Evolutionary conservation across 148 eudicot genomes (phyloP).

Genomic region (Heliosperma pusillum): DNA sequence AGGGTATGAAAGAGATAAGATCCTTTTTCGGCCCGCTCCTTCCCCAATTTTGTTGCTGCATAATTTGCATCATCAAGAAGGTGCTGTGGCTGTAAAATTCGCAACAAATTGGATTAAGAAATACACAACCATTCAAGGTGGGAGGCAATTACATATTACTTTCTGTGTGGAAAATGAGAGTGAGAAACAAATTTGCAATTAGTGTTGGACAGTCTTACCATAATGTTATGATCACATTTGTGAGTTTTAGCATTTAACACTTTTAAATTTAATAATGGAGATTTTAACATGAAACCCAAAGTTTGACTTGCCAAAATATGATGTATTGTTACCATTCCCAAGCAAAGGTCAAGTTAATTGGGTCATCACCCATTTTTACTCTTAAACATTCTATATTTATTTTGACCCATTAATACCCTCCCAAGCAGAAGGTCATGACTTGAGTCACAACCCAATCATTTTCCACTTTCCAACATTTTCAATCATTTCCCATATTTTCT

Average conservation of each 20-base stretch:
- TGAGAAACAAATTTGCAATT: neutral
- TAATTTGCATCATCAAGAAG: conserved; percentile 80
- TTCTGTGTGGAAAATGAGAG: neutral
- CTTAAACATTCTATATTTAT: too few relatives aligned
- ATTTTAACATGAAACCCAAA: neutral
- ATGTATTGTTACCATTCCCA: too few relatives aligned
- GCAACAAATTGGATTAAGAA: conserved; percentile 4
- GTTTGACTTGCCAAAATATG: neutral
- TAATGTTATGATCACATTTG: neutral
- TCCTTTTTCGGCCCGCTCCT: conserved; percentile 68
- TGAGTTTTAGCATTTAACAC: neutral
- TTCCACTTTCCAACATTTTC: too few relatives aligned
- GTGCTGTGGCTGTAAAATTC: conserved; percentile 78
- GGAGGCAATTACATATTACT: neutral
- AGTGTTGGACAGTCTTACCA: neutral
- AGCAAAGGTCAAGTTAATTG: too few relatives aligned
- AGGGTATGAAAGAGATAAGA: conserved; percentile 81
- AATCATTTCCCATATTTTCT: too few relatives aligned
- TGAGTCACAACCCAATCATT: too few relatives aligned
- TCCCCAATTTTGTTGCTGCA: conserved; percentile 74
- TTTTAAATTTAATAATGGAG: neutral
- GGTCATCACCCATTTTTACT: too few relatives aligned
- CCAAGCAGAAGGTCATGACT: too few relatives aligned
- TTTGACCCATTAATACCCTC: too few relatives aligned
- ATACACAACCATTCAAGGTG: neutral